Percentiles rank a stretch among this genome's conserved stretches.
Conservation (phyloP, 2,329 filamentous ascomycete genomes). For the Emmonsia crescens region DNA sequence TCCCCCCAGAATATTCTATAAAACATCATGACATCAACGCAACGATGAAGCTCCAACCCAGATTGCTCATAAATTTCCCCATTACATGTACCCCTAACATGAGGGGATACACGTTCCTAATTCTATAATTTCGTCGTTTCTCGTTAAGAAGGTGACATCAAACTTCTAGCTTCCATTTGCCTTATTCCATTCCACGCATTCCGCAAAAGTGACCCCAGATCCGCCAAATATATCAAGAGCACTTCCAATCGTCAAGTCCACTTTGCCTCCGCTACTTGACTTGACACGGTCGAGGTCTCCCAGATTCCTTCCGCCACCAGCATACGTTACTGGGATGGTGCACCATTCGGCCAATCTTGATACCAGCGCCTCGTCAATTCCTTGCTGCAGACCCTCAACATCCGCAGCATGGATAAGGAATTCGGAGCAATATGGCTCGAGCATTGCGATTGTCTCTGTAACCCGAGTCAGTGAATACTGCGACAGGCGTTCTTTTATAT, state of each 20-base stretch:
- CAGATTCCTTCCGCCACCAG: constrained; percentile 76
- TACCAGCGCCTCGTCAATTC: constrained; percentile 81
- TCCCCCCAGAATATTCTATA: neutral
- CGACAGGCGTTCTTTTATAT: neutral
- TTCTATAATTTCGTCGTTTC: neutral
- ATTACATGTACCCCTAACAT: neutral
- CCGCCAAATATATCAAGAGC: constrained; percentile 94
- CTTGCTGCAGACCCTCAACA: constrained; percentile 84
- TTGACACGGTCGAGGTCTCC: constrained; percentile 76
- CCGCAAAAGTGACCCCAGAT: constrained; percentile 70
- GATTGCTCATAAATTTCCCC: neutral
- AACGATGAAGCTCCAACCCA: neutral
- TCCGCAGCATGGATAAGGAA: constrained; percentile 96
- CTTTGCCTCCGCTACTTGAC: constrained; percentile 62
- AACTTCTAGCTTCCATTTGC: constrained; percentile 19
- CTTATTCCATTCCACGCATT: constrained; percentile 81
- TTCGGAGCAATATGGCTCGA: constrained; percentile 90
- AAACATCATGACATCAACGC: neutral
- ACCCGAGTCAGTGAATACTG: neutral
- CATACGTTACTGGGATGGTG: constrained; percentile 87
- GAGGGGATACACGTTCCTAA: neutral
- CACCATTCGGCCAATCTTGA: constrained; percentile 71
- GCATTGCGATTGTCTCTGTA: constrained; percentile 62
- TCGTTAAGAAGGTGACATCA: neutral
- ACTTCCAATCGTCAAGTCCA: constrained; percentile 93